phyloP scores from a whole-genome alignment of 2,329 filamentous ascomycete species.

The Apiospora saccharicola region DNA sequence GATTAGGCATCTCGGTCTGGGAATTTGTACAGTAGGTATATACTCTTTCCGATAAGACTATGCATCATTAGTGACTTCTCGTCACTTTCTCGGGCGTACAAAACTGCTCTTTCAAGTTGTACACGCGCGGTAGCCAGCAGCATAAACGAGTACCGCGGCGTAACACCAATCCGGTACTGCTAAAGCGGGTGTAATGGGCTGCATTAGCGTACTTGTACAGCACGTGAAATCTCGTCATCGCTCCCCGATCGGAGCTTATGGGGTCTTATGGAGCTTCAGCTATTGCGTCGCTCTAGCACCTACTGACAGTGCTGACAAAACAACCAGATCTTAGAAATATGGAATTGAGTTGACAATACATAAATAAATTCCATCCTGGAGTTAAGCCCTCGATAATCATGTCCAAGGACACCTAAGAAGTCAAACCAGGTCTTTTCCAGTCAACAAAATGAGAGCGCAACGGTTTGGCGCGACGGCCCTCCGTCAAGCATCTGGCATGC shows the following conservation, averaged over 20 bases:
- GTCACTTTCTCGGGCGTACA: too few relatives aligned
- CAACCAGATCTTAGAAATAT: not conserved
- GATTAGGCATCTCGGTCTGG: too few relatives aligned
- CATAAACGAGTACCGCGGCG: not conserved
- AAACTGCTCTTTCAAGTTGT: too few relatives aligned
- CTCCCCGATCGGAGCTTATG: conserved; percentile 11
- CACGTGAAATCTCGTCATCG: conserved; percentile 22
- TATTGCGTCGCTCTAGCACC: not conserved
- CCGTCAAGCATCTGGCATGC: conserved; percentile 35
- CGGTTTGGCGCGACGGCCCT: conserved; percentile 34
- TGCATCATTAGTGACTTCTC: too few relatives aligned
- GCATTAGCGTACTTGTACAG: not conserved
- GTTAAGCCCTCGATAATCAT: not conserved
- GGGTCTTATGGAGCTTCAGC: conserved; percentile 2
- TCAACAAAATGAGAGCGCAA: conserved; percentile 36
- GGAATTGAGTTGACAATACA: not conserved
- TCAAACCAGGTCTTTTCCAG: not conserved
- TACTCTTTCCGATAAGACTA: too few relatives aligned
- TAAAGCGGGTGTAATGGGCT: not conserved
- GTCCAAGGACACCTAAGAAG: not conserved
- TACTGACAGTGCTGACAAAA: conserved; percentile 15
- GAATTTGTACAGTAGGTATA: not conserved
- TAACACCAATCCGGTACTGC: not conserved
- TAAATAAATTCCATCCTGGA: not conserved
- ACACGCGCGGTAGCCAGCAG: too few relatives aligned